Base-by-base conservation (phyloP, 495 filamentous ascomycete species). In the Trichoderma virens region DNA sequence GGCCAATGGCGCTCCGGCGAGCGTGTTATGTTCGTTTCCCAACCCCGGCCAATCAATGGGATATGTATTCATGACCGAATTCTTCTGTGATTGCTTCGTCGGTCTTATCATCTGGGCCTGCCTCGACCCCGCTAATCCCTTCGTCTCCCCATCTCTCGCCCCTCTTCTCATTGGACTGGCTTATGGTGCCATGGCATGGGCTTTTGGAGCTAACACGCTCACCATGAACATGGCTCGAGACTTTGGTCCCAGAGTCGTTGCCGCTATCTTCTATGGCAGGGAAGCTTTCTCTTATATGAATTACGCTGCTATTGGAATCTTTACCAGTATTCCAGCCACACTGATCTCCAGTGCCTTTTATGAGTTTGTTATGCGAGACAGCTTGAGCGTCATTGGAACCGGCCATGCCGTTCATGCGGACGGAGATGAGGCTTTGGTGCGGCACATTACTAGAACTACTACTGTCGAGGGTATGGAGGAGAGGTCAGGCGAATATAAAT, bases 111-210 rank as follows among this genome's bases (percentile, higher is more conserved):
- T 83, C 69, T 84, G 81, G 81, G 72, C 81, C 32, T 73, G 71
- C 63, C 77, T 84, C 63, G 81, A 82, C 67, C 81, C 80, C 1
- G 79, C 80, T 5, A 84, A 84, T 67, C 81, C 80, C 13, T 83
- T 84, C 70, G 71, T 83, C 34, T 72, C 76, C 1, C 74, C 81
- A 7, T 25, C 70, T 18, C 64, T 65, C 61, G 79, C 74, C 9
- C 81, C 81, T 11, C 81, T 81, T 62, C 67, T 76, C 45, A 82
- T 84, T 63, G 81, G 81, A 16, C 65, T 83, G 5, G 81, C 74
- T 9, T 83, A 82, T 67, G 78, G 67, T 31, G 70, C 67, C 62
- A 82, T 81, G 79, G 70, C 81, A 62, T 82, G 79, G 78, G 78
- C 73, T 20, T 80, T 81, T 63, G 78, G 77, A 45, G 70, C 75